Percentiles rank a stretch among this genome's conserved stretches.
Conservation (phyloP, 2,329 filamentous ascomycete genomes). For the Plenodomus tracheiphilus region DNA sequence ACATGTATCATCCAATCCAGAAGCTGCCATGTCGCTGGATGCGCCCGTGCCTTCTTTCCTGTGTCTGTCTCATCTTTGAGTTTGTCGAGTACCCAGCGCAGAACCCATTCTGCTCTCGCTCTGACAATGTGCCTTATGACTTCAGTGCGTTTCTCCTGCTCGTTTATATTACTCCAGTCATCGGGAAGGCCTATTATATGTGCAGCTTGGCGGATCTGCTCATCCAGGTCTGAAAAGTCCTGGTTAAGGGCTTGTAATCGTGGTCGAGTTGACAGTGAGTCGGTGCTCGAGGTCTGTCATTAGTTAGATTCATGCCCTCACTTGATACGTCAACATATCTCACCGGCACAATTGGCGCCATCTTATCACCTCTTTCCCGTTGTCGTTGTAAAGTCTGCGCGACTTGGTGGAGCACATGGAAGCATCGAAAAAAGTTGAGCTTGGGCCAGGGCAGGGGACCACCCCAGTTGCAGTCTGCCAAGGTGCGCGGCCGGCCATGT, state of each 20-base stretch:
- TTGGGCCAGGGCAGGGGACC: constrained; percentile 16
- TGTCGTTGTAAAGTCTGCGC: constrained; percentile 4
- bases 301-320: constrained; percentile 1
- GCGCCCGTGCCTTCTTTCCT: constrained; percentile 46
- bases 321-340: neutral
- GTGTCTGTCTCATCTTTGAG: constrained; percentile 49
- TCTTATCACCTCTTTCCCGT: constrained; percentile 14
- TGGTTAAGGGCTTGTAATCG: constrained; percentile 47
- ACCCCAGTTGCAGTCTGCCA: constrained; percentile 22
- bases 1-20: constrained; percentile 63
- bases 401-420: neutral
- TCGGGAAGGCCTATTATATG: constrained; percentile 45
- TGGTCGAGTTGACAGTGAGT: constrained; percentile 38
- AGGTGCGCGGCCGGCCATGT: constrained; percentile 19
- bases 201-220: constrained; percentile 47
- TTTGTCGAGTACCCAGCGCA: constrained; percentile 68
- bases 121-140: constrained; percentile 21
- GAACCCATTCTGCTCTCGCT: constrained; percentile 64
- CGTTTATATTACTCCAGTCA: constrained; percentile 24
- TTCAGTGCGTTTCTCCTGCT: constrained; percentile 8
- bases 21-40: constrained; percentile 59
- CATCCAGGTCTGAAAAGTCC: constrained; percentile 39
- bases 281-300: constrained; percentile 11
- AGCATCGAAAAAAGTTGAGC: constrained; percentile 22
- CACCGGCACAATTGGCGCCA: constrained; percentile 29